These are phyloP conservation scores for Aspergillus alliaceus DNA, from an alignment of 2,329 filamentous ascomycete species.

Conservation along the genomic window DNA sequence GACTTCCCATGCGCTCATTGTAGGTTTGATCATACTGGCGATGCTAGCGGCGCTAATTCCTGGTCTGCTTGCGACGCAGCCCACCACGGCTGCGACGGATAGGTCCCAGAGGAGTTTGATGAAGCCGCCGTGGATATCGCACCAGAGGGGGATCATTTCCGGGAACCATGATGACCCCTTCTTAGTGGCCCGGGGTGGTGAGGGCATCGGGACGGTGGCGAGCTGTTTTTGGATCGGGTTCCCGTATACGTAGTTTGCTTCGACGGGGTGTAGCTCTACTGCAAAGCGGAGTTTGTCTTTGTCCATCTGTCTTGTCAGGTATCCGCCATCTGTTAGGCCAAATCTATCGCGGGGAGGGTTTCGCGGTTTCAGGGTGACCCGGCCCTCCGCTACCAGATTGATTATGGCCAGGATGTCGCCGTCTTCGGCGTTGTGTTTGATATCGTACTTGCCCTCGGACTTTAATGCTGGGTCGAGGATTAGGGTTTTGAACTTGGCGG, in stretches of 20 bases:
- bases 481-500: conserved; percentile 43
- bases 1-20: conserved; percentile 45
- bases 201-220: conserved; percentile 25
- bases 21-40: conserved; percentile 38
- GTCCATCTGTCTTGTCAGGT: conserved; percentile 49
- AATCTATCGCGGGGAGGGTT: conserved; percentile 46
- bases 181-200: conserved; percentile 13
- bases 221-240: conserved; percentile 33
- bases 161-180: conserved; percentile 10
- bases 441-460: conserved; percentile 27
- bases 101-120: conserved; percentile 43
- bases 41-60: conserved; percentile 39
- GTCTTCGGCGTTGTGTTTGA: conserved; percentile 42
- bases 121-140: conserved; percentile 47
- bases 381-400: conserved; percentile 40
- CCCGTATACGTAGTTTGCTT: conserved; percentile 39
- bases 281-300: conserved; percentile 44
- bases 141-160: conserved; percentile 47
- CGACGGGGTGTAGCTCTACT: conserved; percentile 39
- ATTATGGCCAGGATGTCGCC: conserved; percentile 45
- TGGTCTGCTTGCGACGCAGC: conserved; percentile 43
- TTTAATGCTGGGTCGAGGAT: conserved; percentile 42
- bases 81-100: conserved; percentile 41
- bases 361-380: conserved; percentile 36
- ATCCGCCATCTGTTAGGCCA: conserved; percentile 48